Conservation (phyloP, 495 filamentous ascomycete species). For the Amniculicola lignicola region DNA sequence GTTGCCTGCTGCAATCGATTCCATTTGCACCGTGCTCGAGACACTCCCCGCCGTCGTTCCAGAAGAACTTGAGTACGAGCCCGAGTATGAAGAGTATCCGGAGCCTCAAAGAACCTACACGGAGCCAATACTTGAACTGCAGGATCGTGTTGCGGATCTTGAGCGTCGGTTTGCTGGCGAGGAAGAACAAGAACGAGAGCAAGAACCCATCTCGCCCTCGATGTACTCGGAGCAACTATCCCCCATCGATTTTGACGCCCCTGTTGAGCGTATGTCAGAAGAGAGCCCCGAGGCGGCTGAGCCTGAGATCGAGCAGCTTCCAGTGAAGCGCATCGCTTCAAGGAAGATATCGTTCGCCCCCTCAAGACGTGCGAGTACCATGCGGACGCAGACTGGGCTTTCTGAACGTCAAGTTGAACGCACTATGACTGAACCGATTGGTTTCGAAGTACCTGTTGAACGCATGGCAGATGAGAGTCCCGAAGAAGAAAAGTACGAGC, state of each 20-base stretch:
- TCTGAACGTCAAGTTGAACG: too few species aligned
- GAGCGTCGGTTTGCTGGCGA: too few species aligned
- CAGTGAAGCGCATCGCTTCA: too few species aligned
- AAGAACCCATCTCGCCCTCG: neutral
- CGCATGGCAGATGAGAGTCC: too few species aligned
- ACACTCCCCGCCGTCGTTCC: slow-evolving; percentile 12
- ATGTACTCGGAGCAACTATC: neutral
- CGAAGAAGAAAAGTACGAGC: too few species aligned
- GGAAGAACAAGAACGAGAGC: neutral
- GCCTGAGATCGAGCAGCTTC: too few species aligned
- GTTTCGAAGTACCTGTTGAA: too few species aligned
- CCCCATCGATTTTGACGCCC: neutral
- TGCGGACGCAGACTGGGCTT: too few species aligned
- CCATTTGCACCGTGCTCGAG: slow-evolving; percentile 23
- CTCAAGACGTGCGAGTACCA: too few species aligned
- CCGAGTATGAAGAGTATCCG: slow-evolving; percentile 2
- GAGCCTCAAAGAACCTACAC: slow-evolving; percentile 2
- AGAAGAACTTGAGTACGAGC: neutral
- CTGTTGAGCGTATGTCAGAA: slow-evolving; percentile 4
- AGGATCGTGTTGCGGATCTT: slow-evolving; percentile 7
- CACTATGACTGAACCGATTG: too few species aligned
- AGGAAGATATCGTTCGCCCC: too few species aligned
- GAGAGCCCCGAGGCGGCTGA: too few species aligned
- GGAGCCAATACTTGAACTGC: slow-evolving; percentile 5
- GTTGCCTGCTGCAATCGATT: slow-evolving; percentile 24